Evolutionary conservation across 1,284 basidiomycete species (phyloP).

Genomic region (Ustilago hordei): DNA sequence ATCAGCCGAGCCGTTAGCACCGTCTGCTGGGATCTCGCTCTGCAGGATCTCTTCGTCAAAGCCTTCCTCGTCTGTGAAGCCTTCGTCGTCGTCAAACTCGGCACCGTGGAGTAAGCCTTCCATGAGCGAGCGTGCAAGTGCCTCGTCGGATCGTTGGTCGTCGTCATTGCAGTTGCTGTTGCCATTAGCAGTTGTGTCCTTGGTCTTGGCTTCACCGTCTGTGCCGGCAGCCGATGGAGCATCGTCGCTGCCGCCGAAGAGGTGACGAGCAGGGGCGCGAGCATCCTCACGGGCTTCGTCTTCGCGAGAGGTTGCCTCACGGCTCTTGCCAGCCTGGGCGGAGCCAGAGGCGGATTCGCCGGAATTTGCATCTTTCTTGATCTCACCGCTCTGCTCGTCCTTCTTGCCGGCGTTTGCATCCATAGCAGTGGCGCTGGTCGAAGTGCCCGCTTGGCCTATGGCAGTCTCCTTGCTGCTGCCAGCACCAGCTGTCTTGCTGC

Average conservation of each 20-base stretch:
- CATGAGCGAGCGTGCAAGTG: constrained; percentile 54
- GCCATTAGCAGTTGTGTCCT: constrained; percentile 9
- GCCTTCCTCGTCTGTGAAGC: constrained; percentile 58
- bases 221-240: constrained; percentile 18
- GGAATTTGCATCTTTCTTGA: constrained; percentile 12
- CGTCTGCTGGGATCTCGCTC: constrained; percentile 53
- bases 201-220: constrained; percentile 21
- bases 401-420: not conserved
- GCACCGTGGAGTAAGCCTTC: constrained; percentile 56
- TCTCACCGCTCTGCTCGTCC: constrained; percentile 2
- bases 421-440: not conserved
- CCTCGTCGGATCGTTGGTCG: constrained; percentile 47
- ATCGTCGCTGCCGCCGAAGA: constrained; percentile 40
- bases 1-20: constrained; percentile 13
- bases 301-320: not conserved
- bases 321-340: constrained; percentile 10
- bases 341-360: constrained; percentile 18
- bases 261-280: constrained; percentile 35
- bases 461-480: constrained; percentile 76
- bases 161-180: constrained; percentile 12
- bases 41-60: constrained; percentile 62
- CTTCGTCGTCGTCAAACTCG: constrained; percentile 57
- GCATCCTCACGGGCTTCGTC: constrained; percentile 36
- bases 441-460: constrained; percentile 51
- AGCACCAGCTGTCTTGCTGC: constrained; percentile 5